Evolutionary conservation across 768 basidiomycete genomes (phyloP), one percentile per base, ranked within the genome.

Genomic region (Hortiboletus campestris): DNA sequence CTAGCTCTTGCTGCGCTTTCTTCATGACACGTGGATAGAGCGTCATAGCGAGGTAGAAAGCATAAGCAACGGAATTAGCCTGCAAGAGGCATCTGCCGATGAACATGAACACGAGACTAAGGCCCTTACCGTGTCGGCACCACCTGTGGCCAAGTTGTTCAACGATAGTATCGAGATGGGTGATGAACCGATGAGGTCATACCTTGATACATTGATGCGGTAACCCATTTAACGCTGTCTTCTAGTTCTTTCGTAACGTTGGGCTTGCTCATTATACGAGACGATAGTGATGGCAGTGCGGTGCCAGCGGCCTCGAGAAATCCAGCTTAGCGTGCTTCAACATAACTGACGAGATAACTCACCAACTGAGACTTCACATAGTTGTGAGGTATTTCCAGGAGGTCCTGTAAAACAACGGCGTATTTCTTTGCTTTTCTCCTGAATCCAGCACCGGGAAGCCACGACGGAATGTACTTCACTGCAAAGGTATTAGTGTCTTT

Each of bases 1-100:
- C 70, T 8, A 73, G 47, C 46, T 72, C 71, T 39, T 55, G 58
- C 46, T 67, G 70, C 0, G 63, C 70, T 40, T 59, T 68, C 46
- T 56, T 59, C 61, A 65, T 55, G 17, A 66, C 63, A 6, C 42
- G 56, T 11, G 72, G 71, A 39, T 60, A 56, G 40, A 67, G 61
- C 29, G 60, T 57, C 70, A 72, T 71, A 5, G 66, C 71, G 11
- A 70, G 65, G 19, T 52, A 58, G 45, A 64, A 64, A 9, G 57
- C 58, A 36, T 56, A 64, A 3, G 55, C 29, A 11, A 56, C 46
- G 3, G 65, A 64, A 13, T 38, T 55, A 7, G 62, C 35, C 65
- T 63, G 32, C 8, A 46, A 65, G 11, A 22, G 45, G 9, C 2
- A 25, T 51, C 31, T 46, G 13, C 2, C 13, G 31, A 45, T 40